Base-by-base conservation (phyloP, 2,329 filamentous ascomycete species). In the Ceratocystiopsis sp. region DNA sequence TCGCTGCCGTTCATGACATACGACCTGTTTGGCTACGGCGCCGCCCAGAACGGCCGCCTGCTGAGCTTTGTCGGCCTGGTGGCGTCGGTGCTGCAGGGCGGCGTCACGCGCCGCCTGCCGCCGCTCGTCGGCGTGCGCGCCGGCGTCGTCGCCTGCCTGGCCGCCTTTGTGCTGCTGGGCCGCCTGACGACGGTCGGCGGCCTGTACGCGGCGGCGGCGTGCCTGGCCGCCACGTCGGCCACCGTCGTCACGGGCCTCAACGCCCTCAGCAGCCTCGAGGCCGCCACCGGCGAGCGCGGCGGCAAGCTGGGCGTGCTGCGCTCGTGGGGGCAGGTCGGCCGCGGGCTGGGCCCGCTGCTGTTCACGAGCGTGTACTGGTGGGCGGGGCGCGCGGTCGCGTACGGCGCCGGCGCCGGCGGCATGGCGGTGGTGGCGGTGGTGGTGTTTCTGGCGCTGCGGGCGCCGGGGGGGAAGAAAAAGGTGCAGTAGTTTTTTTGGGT, bases 321-420 rank as follows among this genome's bases (percentile, higher is more conserved):
- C 25, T 76, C 71, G 51, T 78, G 69, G 78, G 89, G 91, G 7
- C 91, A 98, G 66, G 71, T 87, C 4, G 91, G 91, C 3, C 73
- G 91, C 33, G 85, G 87, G 0, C 60, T 93, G 12, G 91, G 91
- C 0, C 91, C 91, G 0, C 59, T 98, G 5, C 63, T 93, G 34
- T 98, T 98, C 57, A 96, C 91, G 48, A 85, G 84, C 40, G 67
- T 98, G 44, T 98, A 98, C 64, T 98, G 91, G 91, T 98, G 91
- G 91, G 87, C 85, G 8, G 91, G 91, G 0, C 69, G 91, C 39
- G 81, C 93, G 56, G 70, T 78, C 12, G 91, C 91, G 2, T 98
- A 96, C 59, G 69, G 67, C 1, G 69, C 85, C 53, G 91, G 91
- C 4, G 82, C 84, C 0, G 68, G 74, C 13, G 86, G 85, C 6